These are phyloP conservation scores for Salvia miltiorrhiza DNA, from an alignment of 257 asterid genomes.

Conservation along the genomic window DNA sequence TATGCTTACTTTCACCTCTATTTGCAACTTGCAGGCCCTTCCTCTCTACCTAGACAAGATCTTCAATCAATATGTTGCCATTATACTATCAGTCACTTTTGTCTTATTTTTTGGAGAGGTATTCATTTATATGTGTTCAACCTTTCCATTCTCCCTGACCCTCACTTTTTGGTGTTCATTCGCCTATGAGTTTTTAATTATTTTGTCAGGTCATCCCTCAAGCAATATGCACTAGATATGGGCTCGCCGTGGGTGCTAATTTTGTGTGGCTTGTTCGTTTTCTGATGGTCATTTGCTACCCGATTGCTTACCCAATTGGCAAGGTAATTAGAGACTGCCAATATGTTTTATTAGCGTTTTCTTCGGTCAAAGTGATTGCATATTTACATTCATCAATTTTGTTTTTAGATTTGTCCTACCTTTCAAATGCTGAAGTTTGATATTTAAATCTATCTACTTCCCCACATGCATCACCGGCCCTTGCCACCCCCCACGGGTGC, in stretches of 20 bases:
- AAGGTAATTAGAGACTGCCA: slow-evolving; percentile 59
- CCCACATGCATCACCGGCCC: not conserved
- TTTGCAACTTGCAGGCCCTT: slow-evolving; percentile 75
- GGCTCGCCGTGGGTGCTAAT: slow-evolving; percentile 96
- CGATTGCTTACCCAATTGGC: slow-evolving; percentile 91
- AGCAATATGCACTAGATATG: slow-evolving; percentile 97
- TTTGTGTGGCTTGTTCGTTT: slow-evolving; percentile 87
- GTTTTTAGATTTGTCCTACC: not conserved
- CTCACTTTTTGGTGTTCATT: slow-evolving; percentile 11
- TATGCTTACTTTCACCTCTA: not conserved
- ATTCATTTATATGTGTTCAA: slow-evolving; percentile 11
- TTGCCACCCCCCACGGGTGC: too few species aligned
- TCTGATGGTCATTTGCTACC: slow-evolving; percentile 82
- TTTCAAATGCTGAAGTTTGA: not conserved
- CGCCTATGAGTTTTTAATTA: not conserved
- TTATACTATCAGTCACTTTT: slow-evolving; percentile 90
- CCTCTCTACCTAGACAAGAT: slow-evolving; percentile 89
- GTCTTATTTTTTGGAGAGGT: slow-evolving; percentile 94
- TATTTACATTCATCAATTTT: too few species aligned
- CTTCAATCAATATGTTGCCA: slow-evolving; percentile 94
- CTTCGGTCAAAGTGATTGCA: too few species aligned
- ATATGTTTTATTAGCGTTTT: slow-evolving; percentile 1
- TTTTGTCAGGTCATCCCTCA: slow-evolving; percentile 88
- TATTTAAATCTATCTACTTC: not conserved
- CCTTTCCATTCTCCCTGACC: slow-evolving; percentile 1